A percentile compares a stretch with the other conserved stretches of the same genome.
Evolutionary conservation across 2,329 filamentous ascomycete species (phyloP).

Genomic region (Elsinoe batatas): DNA sequence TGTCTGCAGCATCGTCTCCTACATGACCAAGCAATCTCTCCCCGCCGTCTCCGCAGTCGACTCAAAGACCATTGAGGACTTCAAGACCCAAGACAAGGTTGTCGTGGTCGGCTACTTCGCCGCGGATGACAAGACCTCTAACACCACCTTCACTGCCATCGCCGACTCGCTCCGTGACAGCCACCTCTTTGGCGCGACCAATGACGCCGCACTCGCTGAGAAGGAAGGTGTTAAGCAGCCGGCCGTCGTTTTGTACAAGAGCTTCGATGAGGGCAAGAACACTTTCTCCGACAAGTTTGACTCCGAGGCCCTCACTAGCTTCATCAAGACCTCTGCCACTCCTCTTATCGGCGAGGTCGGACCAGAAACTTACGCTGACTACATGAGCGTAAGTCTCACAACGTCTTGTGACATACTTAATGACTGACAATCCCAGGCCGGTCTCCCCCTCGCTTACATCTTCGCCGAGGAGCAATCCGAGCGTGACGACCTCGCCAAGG

Average conservation of each 20-base stretch:
- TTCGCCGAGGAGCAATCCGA: conserved; percentile 28
- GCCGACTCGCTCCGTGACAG: conserved; percentile 72
- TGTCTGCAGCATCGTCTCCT: conserved; percentile 53
- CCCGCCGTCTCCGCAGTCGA: conserved; percentile 79
- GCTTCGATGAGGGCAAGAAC: conserved; percentile 92
- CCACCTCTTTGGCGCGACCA: conserved; percentile 85
- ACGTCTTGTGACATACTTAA: not conserved
- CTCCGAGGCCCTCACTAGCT: conserved; percentile 66
- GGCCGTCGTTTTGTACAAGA: conserved; percentile 88
- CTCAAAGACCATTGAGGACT: conserved; percentile 77
- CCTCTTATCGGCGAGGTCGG: conserved; percentile 93
- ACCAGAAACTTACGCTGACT: conserved; percentile 88
- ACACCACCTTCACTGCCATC: conserved; percentile 70
- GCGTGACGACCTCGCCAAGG: conserved; percentile 59
- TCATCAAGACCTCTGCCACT: conserved; percentile 74
- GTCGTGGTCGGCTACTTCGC: conserved; percentile 85
- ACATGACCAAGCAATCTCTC: conserved; percentile 97
- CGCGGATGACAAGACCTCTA: conserved; percentile 69
- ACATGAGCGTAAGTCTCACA: conserved; percentile 62
- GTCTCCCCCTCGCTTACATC: conserved; percentile 48
- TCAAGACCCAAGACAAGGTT: conserved; percentile 97
- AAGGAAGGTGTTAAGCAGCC: conserved; percentile 82
- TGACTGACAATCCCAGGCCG: conserved; percentile 43
- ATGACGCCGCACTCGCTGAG: conserved; percentile 74
- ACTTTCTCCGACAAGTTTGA: conserved; percentile 75